Evolutionary conservation across 306 rosid genomes (phyloP).

Genomic region (Canavalia gladiata): DNA sequence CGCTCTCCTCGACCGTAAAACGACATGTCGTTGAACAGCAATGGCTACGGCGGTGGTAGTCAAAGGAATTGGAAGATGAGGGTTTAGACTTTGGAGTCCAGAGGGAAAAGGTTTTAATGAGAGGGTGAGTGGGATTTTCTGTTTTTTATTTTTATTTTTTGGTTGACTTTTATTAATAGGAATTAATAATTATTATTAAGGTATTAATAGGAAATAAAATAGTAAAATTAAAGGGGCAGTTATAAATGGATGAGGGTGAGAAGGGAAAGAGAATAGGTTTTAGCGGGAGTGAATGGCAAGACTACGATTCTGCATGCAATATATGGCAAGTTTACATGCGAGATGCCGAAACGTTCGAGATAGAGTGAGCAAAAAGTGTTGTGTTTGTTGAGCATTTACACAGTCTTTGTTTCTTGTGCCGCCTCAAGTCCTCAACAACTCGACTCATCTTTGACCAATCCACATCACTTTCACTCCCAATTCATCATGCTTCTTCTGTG

Average conservation of each 20-base stretch:
- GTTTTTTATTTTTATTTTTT: not conserved
- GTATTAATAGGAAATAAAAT: not conserved
- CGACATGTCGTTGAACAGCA: not conserved
- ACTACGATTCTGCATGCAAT: conserved; percentile 63
- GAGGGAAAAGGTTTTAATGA: not conserved
- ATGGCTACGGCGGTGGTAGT: not conserved
- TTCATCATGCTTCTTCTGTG: not conserved
- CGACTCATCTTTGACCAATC: conserved; percentile 38
- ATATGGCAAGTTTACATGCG: conserved; percentile 59
- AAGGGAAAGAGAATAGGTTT: no score
- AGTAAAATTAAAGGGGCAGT: no score
- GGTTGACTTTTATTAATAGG: not conserved
- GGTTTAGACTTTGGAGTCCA: not conserved
- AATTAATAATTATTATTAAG: not conserved
- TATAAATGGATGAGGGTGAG: no score
- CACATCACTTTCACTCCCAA: not conserved
- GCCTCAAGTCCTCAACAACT: not conserved
- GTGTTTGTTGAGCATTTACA: not conserved
- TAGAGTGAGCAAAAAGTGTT: not conserved
- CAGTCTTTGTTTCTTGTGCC: not conserved
- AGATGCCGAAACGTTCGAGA: conserved; percentile 8
- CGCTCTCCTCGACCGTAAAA: not conserved
- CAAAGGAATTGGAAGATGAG: not conserved
- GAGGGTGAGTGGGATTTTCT: not conserved
- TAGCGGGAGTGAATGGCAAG: not conserved